phyloP scores from a whole-genome alignment of 2,329 filamentous ascomycete genomes.

The Fusarium sp. region DNA sequence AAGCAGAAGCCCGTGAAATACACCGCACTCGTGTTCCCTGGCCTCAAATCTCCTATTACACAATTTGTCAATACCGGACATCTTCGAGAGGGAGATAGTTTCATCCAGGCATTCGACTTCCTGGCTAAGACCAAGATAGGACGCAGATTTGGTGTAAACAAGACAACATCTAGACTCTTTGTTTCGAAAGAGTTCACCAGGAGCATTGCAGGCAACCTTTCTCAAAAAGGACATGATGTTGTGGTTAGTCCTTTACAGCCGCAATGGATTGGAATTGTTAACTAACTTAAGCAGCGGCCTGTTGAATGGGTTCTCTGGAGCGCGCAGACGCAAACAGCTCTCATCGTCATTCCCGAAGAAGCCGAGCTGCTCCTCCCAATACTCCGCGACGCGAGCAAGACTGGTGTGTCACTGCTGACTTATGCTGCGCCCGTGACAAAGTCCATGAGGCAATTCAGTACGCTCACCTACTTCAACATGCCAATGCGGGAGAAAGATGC shows the following conservation, averaged over 20 bases:
- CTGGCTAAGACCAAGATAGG: constrained; percentile 56
- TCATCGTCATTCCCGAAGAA: constrained; percentile 76
- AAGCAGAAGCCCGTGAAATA: constrained; percentile 63
- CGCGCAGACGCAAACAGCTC: constrained; percentile 59
- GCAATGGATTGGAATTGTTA: constrained; percentile 20
- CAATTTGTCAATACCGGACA: constrained; percentile 63
- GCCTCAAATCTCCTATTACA: constrained; percentile 58
- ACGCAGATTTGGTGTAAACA: constrained; percentile 47
- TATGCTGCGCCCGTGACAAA: constrained; percentile 75
- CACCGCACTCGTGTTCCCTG: constrained; percentile 58
- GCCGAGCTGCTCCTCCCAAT: constrained; percentile 68
- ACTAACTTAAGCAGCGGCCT: constrained; percentile 55
- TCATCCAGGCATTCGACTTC: constrained; percentile 57
- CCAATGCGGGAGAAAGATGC: constrained; percentile 61
- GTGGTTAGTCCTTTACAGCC: constrained; percentile 11
- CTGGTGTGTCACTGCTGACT: constrained; percentile 62
- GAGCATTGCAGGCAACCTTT: constrained; percentile 14
- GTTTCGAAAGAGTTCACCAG: constrained; percentile 51
- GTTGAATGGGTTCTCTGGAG: constrained; percentile 77
- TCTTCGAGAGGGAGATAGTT: constrained; percentile 42
- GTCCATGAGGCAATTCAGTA: constrained; percentile 73
- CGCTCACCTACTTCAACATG: constrained; percentile 66
- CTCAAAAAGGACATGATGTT: constrained; percentile 8
- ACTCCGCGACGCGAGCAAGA: constrained; percentile 48
- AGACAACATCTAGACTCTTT: constrained; percentile 48